Evolutionary conservation across 164 flowering plant species (phyloP).

Genomic region (Buxus sempervirens): DNA sequence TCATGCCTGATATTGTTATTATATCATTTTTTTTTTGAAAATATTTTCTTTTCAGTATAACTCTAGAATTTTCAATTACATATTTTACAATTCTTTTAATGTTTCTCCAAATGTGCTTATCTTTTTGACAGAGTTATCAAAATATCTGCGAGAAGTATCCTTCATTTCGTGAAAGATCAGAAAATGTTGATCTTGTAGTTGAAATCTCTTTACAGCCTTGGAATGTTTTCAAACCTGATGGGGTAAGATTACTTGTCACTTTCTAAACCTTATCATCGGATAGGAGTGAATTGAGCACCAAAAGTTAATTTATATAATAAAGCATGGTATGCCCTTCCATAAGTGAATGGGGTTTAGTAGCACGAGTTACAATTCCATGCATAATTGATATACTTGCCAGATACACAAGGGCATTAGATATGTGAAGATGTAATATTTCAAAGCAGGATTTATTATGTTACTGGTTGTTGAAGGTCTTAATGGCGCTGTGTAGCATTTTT

Average conservation of each 20-base stretch:
- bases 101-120: conserved; percentile 15
- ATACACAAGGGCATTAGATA: no score
- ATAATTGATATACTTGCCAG: no score
- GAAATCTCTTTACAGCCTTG: conserved; percentile 98
- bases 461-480: not conserved
- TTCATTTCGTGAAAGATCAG: conserved; percentile 94
- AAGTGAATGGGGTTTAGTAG: not conserved
- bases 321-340: not conserved
- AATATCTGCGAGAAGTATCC: conserved; percentile 85
- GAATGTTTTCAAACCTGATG: conserved; percentile 93
- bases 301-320: not conserved
- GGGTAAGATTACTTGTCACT: conserved; percentile 47
- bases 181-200: conserved; percentile 94
- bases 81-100: not conserved
- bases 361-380: not conserved
- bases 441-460: not conserved
- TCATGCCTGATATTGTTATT: no score
- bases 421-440: not conserved
- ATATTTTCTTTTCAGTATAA: not conserved
- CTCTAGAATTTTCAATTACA: not conserved
- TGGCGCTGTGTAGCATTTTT: not conserved
- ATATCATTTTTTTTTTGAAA: no score
- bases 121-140: conserved; percentile 74
- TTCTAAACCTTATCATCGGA: no score
- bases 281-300: not conserved